Evolutionary conservation across 345 rosid species (phyloP).

Genomic region (Syzygium aromaticum): DNA sequence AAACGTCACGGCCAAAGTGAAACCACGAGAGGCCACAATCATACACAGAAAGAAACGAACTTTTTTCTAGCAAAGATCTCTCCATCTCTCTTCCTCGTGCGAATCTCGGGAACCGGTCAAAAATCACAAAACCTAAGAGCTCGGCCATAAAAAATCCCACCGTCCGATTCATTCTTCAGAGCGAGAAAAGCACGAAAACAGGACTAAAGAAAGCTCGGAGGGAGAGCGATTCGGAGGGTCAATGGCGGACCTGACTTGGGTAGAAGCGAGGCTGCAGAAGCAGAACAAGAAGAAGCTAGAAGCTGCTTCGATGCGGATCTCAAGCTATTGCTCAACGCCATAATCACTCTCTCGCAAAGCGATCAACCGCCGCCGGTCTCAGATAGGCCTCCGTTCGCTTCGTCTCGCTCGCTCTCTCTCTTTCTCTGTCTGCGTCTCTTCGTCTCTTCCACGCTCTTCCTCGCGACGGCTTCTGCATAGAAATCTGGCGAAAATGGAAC

Average conservation of each 20-base stretch:
- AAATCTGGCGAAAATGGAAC: neutral
- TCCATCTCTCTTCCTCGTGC: neutral
- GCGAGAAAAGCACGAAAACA: neutral
- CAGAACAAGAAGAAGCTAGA: conserved; percentile 27
- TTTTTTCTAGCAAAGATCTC: neutral
- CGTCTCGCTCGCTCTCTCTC: neutral
- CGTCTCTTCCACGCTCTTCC: neutral
- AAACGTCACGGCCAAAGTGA: neutral
- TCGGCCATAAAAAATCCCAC: neutral
- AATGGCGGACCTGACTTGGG: conserved; percentile 51
- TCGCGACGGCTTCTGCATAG: neutral
- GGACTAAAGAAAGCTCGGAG: neutral
- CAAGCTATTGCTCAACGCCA: conserved; percentile 64
- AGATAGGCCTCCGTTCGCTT: neutral
- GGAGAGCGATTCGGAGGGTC: neutral
- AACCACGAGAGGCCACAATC: neutral
- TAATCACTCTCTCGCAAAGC: neutral
- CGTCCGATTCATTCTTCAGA: neutral
- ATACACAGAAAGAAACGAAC: neutral
- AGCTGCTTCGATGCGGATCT: conserved; percentile 69
- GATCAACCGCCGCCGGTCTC: neutral
- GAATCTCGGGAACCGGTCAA: neutral
- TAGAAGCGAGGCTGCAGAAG: conserved; percentile 18
- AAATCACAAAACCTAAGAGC: neutral
- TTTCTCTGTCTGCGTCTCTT: neutral